Evolutionary conservation across 2,329 filamentous ascomycete genomes (phyloP).

Genomic region (Aspergillus sp.): DNA sequence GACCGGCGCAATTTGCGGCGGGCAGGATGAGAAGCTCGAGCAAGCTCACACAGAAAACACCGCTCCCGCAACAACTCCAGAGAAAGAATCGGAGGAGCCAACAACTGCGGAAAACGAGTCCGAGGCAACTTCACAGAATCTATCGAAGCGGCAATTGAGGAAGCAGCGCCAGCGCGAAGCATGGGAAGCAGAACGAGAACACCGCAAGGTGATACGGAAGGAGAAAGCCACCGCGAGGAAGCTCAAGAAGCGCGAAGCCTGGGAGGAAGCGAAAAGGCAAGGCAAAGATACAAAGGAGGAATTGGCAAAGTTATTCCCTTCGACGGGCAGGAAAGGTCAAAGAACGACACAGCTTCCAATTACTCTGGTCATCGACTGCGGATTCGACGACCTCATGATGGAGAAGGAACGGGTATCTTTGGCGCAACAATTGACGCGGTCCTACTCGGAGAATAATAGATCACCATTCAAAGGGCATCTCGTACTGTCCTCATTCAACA

Average conservation of each 20-base stretch:
- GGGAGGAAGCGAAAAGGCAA: constrained; percentile 40
- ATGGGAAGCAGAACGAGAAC: constrained; percentile 74
- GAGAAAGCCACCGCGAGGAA: constrained; percentile 60
- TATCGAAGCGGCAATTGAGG: constrained; percentile 89
- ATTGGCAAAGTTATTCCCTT: constrained; percentile 32
- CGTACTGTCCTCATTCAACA: constrained; percentile 75
- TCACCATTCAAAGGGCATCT: constrained; percentile 72
- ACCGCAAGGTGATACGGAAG: constrained; percentile 62
- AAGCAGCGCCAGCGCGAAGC: constrained; percentile 71
- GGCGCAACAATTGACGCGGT: constrained; percentile 79
- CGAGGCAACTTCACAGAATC: constrained; percentile 25
- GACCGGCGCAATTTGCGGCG: constrained; percentile 32
- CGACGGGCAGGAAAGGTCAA: constrained; percentile 29
- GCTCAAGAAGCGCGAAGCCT: constrained; percentile 51
- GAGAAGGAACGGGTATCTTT: constrained; percentile 85
- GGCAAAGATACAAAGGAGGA: constrained; percentile 32
- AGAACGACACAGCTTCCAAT: constrained; percentile 69
- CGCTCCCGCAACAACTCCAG: not conserved
- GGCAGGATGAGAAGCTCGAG: constrained; percentile 6
- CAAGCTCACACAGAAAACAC: constrained; percentile 13
- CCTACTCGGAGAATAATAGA: constrained; percentile 84
- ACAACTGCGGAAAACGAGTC: constrained; percentile 7
- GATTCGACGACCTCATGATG: constrained; percentile 87
- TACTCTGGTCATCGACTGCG: constrained; percentile 84
- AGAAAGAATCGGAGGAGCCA: not conserved